Evolutionary conservation across 164 flowering plant species (phyloP), one percentile per base, ranked within the genome.

Genomic region (Malania oleifera): DNA sequence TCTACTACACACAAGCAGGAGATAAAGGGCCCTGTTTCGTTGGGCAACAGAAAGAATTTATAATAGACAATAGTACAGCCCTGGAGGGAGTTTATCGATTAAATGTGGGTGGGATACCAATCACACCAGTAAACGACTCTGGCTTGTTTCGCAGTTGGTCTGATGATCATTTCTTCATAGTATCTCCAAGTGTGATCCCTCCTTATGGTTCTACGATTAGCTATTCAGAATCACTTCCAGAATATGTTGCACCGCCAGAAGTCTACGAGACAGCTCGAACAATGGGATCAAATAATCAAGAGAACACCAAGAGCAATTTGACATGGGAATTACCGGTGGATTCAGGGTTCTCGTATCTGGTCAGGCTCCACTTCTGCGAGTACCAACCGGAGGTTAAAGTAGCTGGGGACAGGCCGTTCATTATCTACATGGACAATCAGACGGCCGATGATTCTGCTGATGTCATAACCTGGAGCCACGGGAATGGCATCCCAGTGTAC

Each of bases 331-430:
- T 82, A 38, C 64, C 61, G 11, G 74, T 78, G 19, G 84, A 82
- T 59, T 34, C 74, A 0, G 73, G 70, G 27, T 82, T 78, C 60
- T 67, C 68, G 8, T 82, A 82, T 52, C 29, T 78, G 12, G 49
- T 78, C 1, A 78, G 87, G 63, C 47, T 80, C 22, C 87, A 82
- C 63, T 82, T 81, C 67, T 80, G 85, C 49, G 88, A 83, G 35
- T 62, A 41, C 14, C 60, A 60, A 19, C 19, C 61, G 0, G 37
- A 5, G 1, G 45, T 56, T 1, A 24, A 14, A 15, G 74, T 55
- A 46, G 8, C 19, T 0, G 40, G 54, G 41, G 62, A 71, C 31
- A 62, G 75, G 50, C 62, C 44, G 12, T 71, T 75, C 47, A 9
- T 37, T 2, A 56, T 74, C 25, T 68, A 24, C n/a, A 65, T 71